These are phyloP conservation scores for Beauveria asiatica DNA, from an alignment of 2,329 filamentous ascomycete genomes.

Conservation along the genomic window DNA sequence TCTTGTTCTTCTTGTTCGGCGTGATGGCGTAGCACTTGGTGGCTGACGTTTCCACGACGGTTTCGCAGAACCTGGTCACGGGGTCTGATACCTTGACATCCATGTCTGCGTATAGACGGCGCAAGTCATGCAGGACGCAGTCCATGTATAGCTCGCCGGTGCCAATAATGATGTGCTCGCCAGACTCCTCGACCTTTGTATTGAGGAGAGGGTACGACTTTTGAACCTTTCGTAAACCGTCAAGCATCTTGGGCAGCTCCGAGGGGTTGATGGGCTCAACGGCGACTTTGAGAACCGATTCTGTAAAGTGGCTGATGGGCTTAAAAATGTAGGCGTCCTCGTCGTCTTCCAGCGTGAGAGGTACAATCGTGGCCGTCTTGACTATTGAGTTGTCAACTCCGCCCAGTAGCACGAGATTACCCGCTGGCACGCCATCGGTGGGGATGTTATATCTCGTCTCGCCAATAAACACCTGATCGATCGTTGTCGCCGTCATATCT, in stretches of 20 bases:
- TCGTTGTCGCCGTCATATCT: conserved; percentile 84
- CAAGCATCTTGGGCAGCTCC: conserved; percentile 96
- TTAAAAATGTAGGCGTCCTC: conserved; percentile 95
- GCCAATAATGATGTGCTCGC: conserved; percentile 89
- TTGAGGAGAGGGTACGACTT: conserved; percentile 94
- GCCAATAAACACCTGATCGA: conserved; percentile 80
- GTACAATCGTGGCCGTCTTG: conserved; percentile 88
- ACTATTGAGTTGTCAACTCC: conserved; percentile 97
- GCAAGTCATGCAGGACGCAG: conserved; percentile 90
- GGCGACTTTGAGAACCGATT: conserved; percentile 95
- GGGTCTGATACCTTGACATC: conserved; percentile 98
- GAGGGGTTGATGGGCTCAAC: conserved; percentile 98
- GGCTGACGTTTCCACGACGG: conserved; percentile 90
- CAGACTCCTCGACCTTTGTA: conserved; percentile 96
- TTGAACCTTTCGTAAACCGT: conserved; percentile 92
- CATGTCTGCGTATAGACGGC: conserved; percentile 94
- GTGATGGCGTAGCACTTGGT: conserved; percentile 98
- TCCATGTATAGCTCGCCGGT: conserved; percentile 99
- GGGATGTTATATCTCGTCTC: conserved; percentile 91
- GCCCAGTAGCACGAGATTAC: conserved; percentile 84
- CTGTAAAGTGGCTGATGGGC: conserved; percentile 87
- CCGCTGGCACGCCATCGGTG: conserved; percentile 84
- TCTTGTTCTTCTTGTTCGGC: conserved; percentile 98
- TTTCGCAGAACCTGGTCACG: conserved; percentile 95
- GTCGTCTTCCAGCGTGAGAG: conserved; percentile 69